Base-by-base conservation (phyloP, 345 rosid species). In the Dovyalis caffra region DNA sequence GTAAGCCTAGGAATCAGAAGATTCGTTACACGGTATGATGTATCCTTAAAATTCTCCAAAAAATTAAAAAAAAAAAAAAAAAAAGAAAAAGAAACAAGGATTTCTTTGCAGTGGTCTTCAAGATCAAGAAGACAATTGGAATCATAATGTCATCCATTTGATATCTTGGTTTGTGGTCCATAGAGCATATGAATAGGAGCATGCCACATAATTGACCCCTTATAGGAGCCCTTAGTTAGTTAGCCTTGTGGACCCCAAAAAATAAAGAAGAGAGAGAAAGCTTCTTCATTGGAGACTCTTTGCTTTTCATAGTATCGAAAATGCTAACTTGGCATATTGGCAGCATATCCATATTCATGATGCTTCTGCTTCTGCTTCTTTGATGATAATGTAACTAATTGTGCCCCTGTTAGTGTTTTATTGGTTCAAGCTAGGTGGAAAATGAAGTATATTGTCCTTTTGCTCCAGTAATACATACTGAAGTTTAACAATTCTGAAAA, bases 401-500 rank as follows among this genome's bases (percentile, higher is more conserved):
- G 1, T n/a, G 43, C 43, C 23, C 31, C n/a, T 61, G 21, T n/a
- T 69, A 25, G 25, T 70, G 40, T 35, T 15, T 37, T 21, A 67
- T 63, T 43, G n/a, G 40, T 34, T 35, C 29, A 16, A 33, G 35
- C 8, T n/a, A 32, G 20, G 65, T 14, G 63, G n/a, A 15, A 60
- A 32, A 16, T 31, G 21, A 37, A 37, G 6, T 16, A 18, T 16
- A 49, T 51, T 63, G 12, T 6, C 20, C 10, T 72, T 31, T 21
- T 35, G 26, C 56, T 8, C 5, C 29, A 3, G 38, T 10, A 56
- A 2, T 66, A 53, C 20, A 16, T 51, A 32, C 57, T 40, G 32
- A 71, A n/a, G 49, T 76, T 66, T 72, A 79, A 69, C 51, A 78
- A 43, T 26, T 74, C 43, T 40, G 25, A 35, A 75, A 60, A 43